Conservation (phyloP, 257 asterid species). For the Fraxinus excelsior region DNA sequence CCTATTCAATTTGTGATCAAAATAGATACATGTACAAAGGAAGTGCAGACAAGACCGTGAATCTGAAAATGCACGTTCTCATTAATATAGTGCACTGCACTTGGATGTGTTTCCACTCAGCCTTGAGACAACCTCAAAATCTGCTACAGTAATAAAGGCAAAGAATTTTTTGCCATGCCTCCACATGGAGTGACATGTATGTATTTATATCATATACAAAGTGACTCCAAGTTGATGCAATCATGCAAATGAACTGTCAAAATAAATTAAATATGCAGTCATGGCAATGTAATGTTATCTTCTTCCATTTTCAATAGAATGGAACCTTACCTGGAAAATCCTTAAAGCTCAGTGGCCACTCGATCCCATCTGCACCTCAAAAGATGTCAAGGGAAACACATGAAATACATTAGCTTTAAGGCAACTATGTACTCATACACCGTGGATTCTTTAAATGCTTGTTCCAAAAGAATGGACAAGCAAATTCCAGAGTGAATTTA, state of each 20-base stretch:
- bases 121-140: background rate
- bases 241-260: background rate
- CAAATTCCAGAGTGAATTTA: background rate
- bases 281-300: background rate
- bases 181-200: background rate
- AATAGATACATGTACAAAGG: background rate
- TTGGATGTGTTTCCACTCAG: background rate
- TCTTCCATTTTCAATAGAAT: background rate
- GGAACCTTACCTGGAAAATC: slow-evolving; percentile 2
- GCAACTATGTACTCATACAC: background rate
- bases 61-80: background rate
- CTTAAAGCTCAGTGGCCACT: background rate
- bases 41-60: background rate
- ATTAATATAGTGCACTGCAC: background rate
- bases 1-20: background rate
- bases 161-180: slow-evolving; percentile 13
- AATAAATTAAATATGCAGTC: background rate
- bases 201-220: background rate
- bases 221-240: slow-evolving; percentile 7
- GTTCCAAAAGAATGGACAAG: slow-evolving; percentile 6
- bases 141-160: slow-evolving; percentile 9
- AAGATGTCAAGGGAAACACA: background rate
- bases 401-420: background rate
- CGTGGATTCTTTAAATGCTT: slow-evolving; percentile 4
- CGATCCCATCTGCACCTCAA: background rate